Evolutionary conservation across 805 yeast species (phyloP).

Genomic region (Jamesozyma gamospora): DNA sequence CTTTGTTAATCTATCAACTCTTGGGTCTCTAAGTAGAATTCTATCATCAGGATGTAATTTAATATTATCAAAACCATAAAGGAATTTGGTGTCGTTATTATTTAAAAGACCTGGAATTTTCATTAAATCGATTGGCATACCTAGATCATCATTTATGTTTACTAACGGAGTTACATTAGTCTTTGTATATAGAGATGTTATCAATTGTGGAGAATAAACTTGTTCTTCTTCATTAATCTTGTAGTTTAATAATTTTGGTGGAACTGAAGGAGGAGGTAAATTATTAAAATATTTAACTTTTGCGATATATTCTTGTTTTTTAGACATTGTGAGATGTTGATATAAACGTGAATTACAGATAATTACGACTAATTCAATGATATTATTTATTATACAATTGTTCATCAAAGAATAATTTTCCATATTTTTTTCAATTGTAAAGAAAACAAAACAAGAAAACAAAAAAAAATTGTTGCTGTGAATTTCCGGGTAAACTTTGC

Average conservation of each 20-base stretch:
- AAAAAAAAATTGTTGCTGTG: too few species aligned
- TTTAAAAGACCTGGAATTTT: conserved; percentile 60
- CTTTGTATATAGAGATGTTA: conserved; percentile 64
- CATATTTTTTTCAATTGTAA: too few species aligned
- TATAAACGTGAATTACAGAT: neutral
- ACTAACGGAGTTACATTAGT: conserved; percentile 60
- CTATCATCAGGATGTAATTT: conserved; percentile 71
- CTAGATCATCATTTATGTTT: conserved; percentile 50
- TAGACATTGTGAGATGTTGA: conserved; percentile 28
- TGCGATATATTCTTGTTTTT: conserved; percentile 68
- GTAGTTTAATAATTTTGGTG: conserved; percentile 71
- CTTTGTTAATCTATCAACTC: conserved; percentile 30
- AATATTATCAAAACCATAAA: conserved; percentile 32
- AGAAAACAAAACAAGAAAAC: too few species aligned
- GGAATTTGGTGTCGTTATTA: conserved; percentile 40
- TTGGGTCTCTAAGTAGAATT: conserved; percentile 71
- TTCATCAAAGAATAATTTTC: too few species aligned
- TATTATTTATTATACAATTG: too few species aligned
- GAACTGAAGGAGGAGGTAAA: conserved; percentile 87
- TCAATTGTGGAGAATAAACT: conserved; percentile 42
- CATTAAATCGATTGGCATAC: conserved; percentile 69
- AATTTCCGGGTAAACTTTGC: too few species aligned
- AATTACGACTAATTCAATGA: too few species aligned
- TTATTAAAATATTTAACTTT: conserved; percentile 75
- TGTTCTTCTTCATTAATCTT: conserved; percentile 32